Evolutionary conservation across 2,329 filamentous ascomycete species (phyloP).

Genomic region (Scedosporium boydii): DNA sequence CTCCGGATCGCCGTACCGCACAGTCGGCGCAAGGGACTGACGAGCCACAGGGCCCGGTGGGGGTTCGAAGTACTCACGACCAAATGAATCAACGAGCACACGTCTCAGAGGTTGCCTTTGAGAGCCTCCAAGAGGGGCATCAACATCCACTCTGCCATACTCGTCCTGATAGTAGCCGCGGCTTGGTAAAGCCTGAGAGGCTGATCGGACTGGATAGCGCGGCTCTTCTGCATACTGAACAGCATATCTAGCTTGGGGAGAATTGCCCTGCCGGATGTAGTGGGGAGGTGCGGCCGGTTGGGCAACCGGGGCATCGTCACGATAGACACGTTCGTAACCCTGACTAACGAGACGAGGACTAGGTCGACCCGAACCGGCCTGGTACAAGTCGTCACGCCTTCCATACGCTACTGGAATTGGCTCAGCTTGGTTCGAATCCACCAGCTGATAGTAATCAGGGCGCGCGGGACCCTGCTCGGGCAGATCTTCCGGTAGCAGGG

Average conservation of each 20-base stretch:
- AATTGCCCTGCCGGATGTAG: constrained; percentile 26
- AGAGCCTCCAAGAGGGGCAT: constrained; percentile 37
- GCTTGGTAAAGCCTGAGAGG: constrained; percentile 24
- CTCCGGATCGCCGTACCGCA: constrained; percentile 37
- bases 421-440: neutral
- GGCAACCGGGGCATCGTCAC: constrained; percentile 6
- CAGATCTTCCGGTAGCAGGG: neutral
- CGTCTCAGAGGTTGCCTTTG: constrained; percentile 47
- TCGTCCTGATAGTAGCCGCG: constrained; percentile 6
- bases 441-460: constrained; percentile 3
- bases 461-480: neutral
- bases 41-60: constrained; percentile 31
- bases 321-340: neutral
- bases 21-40: constrained; percentile 43
- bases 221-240: constrained; percentile 27
- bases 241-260: constrained; percentile 23
- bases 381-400: neutral
- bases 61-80: constrained; percentile 65
- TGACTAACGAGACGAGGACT: neutral
- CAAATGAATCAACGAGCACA: constrained; percentile 74
- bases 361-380: neutral
- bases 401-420: neutral
- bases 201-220: constrained; percentile 26
- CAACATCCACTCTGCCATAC: neutral
- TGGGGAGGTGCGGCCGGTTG: constrained; percentile 15